A percentile compares a stretch with the other conserved stretches of the same genome.
Evolutionary conservation across 208 protist genomes (phyloP).

Genomic region (Kentomonas sorsogonicus): DNA sequence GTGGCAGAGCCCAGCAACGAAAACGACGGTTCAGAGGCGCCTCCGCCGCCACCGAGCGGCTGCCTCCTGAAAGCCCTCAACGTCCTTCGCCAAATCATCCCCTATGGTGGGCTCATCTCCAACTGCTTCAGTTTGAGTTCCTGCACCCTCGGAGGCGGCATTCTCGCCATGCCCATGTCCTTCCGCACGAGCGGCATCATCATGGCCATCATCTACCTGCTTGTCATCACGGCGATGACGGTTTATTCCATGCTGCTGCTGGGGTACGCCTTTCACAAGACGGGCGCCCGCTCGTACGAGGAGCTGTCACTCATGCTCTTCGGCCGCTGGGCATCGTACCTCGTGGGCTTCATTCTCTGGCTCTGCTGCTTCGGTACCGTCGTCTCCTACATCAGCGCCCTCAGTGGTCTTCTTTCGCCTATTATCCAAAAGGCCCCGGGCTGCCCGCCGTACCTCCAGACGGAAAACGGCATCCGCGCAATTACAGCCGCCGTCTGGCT

Average conservation of each 20-base stretch:
- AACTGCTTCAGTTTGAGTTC: constrained; percentile 50
- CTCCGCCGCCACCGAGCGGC: too few species aligned
- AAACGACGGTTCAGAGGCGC: too few species aligned
- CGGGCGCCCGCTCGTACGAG: constrained; percentile 46
- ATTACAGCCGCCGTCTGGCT: constrained; percentile 44
- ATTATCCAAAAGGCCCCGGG: constrained; percentile 28
- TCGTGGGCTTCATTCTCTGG: constrained; percentile 58
- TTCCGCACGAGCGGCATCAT: constrained; percentile 49
- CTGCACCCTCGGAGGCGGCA: constrained; percentile 53
- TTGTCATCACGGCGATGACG: constrained; percentile 41
- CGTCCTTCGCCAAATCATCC: constrained; percentile 18
- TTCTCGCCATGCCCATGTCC: constrained; percentile 49
- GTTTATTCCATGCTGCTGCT: constrained; percentile 64
- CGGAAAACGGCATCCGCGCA: constrained; percentile 23
- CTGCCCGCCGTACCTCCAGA: constrained; percentile 38
- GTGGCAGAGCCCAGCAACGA: too few species aligned
- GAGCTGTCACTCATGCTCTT: constrained; percentile 37
- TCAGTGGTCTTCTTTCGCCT: constrained; percentile 46
- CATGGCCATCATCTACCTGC: constrained; percentile 58
- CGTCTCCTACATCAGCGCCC: constrained; percentile 71
- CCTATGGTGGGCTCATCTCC: constrained; percentile 37
- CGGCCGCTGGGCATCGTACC: constrained; percentile 45
- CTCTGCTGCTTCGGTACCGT: constrained; percentile 68
- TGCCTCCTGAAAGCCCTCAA: too few species aligned
- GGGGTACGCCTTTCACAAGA: constrained; percentile 41